Percentiles rank a stretch among this genome's conserved stretches.
Evolutionary conservation across 2,329 filamentous ascomycete genomes (phyloP).

Genomic region (Colletotrichum sidae): DNA sequence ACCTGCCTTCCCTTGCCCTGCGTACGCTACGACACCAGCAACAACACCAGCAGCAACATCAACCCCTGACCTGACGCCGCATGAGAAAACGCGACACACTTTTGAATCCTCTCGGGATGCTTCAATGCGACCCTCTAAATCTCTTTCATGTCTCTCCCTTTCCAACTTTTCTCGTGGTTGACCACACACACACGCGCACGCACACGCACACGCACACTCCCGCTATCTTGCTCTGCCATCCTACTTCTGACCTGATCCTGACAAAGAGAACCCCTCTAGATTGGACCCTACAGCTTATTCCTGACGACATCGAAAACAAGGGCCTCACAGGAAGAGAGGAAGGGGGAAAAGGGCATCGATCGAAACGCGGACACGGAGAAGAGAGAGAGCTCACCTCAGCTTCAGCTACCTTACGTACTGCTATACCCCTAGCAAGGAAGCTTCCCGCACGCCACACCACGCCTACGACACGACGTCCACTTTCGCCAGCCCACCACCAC

Average conservation of each 20-base stretch:
- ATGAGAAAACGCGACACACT: slow-evolving; percentile 37
- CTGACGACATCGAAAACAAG: neutral
- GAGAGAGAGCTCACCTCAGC: slow-evolving; percentile 14
- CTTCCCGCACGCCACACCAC: neutral
- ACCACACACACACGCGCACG: too few species aligned
- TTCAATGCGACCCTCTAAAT: slow-evolving; percentile 31
- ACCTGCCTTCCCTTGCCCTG: neutral
- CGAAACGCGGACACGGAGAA: neutral
- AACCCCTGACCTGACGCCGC: neutral
- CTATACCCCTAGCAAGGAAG: neutral
- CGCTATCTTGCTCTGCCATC: neutral
- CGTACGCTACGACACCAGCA: too few species aligned
- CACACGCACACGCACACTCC: neutral
- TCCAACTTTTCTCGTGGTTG: neutral
- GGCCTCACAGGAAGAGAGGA: neutral
- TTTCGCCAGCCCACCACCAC: slow-evolving; percentile 3
- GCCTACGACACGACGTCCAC: neutral
- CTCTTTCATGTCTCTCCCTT: slow-evolving; percentile 5
- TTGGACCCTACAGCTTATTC: neutral
- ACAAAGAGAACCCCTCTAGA: slow-evolving; percentile 26
- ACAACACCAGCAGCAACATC: too few species aligned
- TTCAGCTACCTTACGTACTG: neutral
- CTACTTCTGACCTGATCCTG: neutral
- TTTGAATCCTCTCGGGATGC: slow-evolving; percentile 32
- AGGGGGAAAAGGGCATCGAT: neutral